A percentile compares a stretch with the other conserved stretches of the same genome.
Conservation (phyloP, 345 rosid genomes). For the Leavenworthia alabamica region DNA sequence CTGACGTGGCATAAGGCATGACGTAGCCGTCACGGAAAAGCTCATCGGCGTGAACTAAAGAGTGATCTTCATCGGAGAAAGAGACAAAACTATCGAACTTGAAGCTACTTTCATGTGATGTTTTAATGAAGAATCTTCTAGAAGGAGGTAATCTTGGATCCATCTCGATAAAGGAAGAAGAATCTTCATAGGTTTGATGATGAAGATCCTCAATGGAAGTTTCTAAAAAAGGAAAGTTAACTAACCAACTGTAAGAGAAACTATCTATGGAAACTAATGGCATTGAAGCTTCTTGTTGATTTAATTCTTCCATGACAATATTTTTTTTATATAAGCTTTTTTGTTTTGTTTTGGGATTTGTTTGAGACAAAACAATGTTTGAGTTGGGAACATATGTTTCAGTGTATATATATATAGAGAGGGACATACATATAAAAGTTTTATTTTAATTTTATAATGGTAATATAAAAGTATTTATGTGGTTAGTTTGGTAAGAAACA, state of each 20-base stretch:
- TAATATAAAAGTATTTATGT: constrained; percentile 34
- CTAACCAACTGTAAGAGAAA: constrained; percentile 87
- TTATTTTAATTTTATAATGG: constrained; percentile 19
- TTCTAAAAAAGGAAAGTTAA: constrained; percentile 62
- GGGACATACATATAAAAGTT: constrained; percentile 29
- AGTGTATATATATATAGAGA: constrained; percentile 27
- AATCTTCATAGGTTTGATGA: constrained; percentile 54
- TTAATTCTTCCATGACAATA: constrained; percentile 21
- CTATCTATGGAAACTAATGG: constrained; percentile 80
- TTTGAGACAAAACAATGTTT: constrained; percentile 28
- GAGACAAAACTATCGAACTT: constrained; percentile 68
- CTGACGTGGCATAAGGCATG: constrained; percentile 42
- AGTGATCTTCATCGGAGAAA: constrained; percentile 38
- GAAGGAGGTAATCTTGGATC: constrained; percentile 92
- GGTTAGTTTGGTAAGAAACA: constrained; percentile 52
- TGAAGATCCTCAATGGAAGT: constrained; percentile 39
- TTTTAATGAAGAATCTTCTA: constrained; percentile 57
- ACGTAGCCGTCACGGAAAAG: constrained; percentile 77
- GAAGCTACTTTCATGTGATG: constrained; percentile 53
- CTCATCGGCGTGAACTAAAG: constrained; percentile 75
- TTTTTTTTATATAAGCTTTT: too few relatives aligned
- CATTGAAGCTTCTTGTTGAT: constrained; percentile 41
- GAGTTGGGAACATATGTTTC: constrained; percentile 28
- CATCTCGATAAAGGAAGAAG: constrained; percentile 87
- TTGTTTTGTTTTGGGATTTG: not conserved